phyloP scores from a whole-genome alignment of 192 early-diverging fungal genomes.

The Backusella parvicylindrica region DNA sequence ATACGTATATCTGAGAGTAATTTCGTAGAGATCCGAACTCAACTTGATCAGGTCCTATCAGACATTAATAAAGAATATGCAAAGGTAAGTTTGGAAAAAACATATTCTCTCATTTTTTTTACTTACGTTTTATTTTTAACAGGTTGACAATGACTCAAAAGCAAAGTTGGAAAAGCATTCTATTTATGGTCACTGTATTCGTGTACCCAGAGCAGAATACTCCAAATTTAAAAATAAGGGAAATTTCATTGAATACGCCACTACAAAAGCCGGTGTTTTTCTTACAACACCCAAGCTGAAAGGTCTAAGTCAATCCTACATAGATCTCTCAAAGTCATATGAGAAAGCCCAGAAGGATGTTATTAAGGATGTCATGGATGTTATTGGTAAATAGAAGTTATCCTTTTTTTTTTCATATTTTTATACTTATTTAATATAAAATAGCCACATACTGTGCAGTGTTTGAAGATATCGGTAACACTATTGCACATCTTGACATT shows the following conservation, averaged over 20 bases:
- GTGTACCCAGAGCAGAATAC: constrained; percentile 68
- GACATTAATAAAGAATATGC: constrained; percentile 61
- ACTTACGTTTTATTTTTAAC: background rate
- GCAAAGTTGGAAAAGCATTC: constrained; percentile 87
- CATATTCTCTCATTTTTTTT: background rate
- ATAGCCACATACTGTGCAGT: constrained; percentile 75
- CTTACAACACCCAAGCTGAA: constrained; percentile 80
- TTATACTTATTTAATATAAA: background rate
- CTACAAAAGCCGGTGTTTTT: constrained; percentile 83
- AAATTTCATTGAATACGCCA: constrained; percentile 81
- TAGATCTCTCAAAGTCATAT: constrained; percentile 62
- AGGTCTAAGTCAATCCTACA: constrained; percentile 57
- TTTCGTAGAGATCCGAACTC: constrained; percentile 34
- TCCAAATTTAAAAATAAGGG: constrained; percentile 63
- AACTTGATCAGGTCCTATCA: constrained; percentile 51
- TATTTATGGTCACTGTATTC: constrained; percentile 81
- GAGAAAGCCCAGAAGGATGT: constrained; percentile 64
- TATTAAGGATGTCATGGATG: constrained; percentile 86
- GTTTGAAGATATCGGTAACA: constrained; percentile 72
- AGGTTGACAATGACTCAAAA: constrained; percentile 68
- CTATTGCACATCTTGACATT: constrained; percentile 85
- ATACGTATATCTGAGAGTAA: background rate
- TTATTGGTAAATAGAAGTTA: constrained; percentile 52
- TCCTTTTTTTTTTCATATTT: background rate
- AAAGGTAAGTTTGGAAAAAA: constrained; percentile 33